These are phyloP conservation scores for Oryza coarctata DNA, from an alignment of 176 grass and related monocot species.

Conservation along the genomic window DNA sequence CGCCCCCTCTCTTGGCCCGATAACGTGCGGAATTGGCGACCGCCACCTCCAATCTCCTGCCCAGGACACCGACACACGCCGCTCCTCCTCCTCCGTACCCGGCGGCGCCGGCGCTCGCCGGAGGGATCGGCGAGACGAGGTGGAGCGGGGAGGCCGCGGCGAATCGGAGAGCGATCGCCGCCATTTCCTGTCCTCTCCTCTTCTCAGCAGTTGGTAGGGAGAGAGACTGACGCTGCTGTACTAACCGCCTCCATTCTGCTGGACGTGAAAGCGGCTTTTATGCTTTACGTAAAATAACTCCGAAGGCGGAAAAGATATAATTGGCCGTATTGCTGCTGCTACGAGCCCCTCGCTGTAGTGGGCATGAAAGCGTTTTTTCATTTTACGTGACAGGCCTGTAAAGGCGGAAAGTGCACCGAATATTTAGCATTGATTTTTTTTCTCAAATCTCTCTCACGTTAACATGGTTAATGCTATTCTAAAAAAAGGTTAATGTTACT, in stretches of 20 bases:
- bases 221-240: background rate
- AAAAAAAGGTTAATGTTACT: too few species aligned
- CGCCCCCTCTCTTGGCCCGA: conserved; percentile 16
- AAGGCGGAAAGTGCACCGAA: too few species aligned
- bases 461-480: too few species aligned
- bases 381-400: too few species aligned
- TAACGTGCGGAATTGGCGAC: conserved; percentile 15
- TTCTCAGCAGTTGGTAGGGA: background rate
- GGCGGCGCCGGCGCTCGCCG: background rate
- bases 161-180: conserved; percentile 38
- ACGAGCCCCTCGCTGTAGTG: too few species aligned
- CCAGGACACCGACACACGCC: background rate
- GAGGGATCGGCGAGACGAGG: conserved; percentile 23
- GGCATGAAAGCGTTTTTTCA: too few species aligned
- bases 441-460: too few species aligned
- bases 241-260: background rate
- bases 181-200: conserved; percentile 17
- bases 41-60: conserved; percentile 13
- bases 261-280: background rate
- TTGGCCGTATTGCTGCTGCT: too few species aligned
- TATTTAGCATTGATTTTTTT: too few species aligned
- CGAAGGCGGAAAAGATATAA: too few species aligned
- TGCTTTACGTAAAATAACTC: background rate
- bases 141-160: background rate
- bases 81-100: background rate